These are phyloP conservation scores for Lentinula guzmanii DNA, from an alignment of 768 basidiomycete species.

Conservation along the genomic window DNA sequence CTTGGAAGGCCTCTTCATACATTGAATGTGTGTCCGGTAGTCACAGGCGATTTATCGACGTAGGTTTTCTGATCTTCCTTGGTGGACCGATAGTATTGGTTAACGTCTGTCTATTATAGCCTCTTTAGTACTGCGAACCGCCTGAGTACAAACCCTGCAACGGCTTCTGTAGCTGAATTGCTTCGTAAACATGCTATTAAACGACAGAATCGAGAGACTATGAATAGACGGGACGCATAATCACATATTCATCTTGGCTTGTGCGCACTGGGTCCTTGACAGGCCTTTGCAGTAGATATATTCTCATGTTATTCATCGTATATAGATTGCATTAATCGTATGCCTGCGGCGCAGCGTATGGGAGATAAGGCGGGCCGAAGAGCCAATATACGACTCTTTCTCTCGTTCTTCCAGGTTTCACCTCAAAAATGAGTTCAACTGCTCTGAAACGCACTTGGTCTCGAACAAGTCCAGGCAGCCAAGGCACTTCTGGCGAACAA, in stretches of 20 bases:
- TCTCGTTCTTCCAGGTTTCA: neutral
- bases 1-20: conserved; percentile 33
- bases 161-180: conserved; percentile 24
- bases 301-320: too few species aligned
- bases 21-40: conserved; percentile 50
- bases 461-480: conserved; percentile 15
- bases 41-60: conserved; percentile 49
- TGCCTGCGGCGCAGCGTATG: too few species aligned
- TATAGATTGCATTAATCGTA: too few species aligned
- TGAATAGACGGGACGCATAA: neutral
- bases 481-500: conserved; percentile 11
- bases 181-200: conserved; percentile 21
- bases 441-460: conserved; percentile 18
- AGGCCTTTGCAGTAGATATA: too few species aligned
- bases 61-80: conserved; percentile 16
- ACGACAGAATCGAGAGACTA: neutral
- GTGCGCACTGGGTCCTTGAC: neutral
- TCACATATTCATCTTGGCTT: neutral
- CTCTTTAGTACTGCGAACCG: conserved; percentile 37
- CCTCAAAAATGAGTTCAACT: neutral
- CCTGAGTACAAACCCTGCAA: conserved; percentile 32
- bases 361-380: neutral
- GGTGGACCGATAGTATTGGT: too few species aligned
- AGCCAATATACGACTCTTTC: neutral
- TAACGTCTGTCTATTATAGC: conserved; percentile 20